These are phyloP conservation scores for Mycoemilia scoparia DNA, from an alignment of 192 early-diverging fungal species.

Conservation along the genomic window DNA sequence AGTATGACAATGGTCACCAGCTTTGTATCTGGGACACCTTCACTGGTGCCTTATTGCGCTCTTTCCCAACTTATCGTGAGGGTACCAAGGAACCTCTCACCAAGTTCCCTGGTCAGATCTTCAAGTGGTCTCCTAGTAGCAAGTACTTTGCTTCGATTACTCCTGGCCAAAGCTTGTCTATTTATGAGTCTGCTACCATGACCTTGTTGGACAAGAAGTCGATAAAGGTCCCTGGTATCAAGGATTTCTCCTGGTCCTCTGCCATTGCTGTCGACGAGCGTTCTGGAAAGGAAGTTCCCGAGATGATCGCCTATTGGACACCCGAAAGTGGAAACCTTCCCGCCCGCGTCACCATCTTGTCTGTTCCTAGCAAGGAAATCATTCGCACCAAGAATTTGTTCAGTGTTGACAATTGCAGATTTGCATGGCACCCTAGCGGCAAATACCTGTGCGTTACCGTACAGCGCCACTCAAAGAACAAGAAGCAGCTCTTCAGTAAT, in stretches of 20 bases:
- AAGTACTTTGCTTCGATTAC: slow-evolving; percentile 84
- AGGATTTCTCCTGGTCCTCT: slow-evolving; percentile 64
- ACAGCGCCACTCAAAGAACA: slow-evolving; percentile 76
- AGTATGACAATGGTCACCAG: slow-evolving; percentile 54
- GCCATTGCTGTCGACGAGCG: slow-evolving; percentile 15
- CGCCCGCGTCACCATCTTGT: slow-evolving; percentile 82
- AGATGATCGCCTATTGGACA: slow-evolving; percentile 86
- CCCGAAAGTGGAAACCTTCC: slow-evolving; percentile 91
- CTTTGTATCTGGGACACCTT: slow-evolving; percentile 79
- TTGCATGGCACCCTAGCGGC: slow-evolving; percentile 83
- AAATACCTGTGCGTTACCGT: slow-evolving; percentile 86
- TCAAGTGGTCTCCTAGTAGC: slow-evolving; percentile 92
- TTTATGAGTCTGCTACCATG: slow-evolving; percentile 93
- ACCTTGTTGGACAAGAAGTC: slow-evolving; percentile 83
- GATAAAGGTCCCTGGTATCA: slow-evolving; percentile 63
- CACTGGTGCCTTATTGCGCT: slow-evolving; percentile 70
- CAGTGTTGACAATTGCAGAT: slow-evolving; percentile 71
- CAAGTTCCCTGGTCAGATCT: slow-evolving; percentile 74
- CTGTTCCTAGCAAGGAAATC: slow-evolving; percentile 66
- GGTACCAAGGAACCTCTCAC: slow-evolving; percentile 34
- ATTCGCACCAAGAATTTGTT: slow-evolving; percentile 96
- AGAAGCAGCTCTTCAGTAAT: slow-evolving; percentile 73
- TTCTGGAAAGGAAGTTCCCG: slow-evolving; percentile 19
- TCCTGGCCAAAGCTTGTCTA: slow-evolving; percentile 50
- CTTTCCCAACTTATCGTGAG: slow-evolving; percentile 45